These are phyloP conservation scores for Myrica gale DNA, from an alignment of 306 rosid species.

Conservation along the genomic window DNA sequence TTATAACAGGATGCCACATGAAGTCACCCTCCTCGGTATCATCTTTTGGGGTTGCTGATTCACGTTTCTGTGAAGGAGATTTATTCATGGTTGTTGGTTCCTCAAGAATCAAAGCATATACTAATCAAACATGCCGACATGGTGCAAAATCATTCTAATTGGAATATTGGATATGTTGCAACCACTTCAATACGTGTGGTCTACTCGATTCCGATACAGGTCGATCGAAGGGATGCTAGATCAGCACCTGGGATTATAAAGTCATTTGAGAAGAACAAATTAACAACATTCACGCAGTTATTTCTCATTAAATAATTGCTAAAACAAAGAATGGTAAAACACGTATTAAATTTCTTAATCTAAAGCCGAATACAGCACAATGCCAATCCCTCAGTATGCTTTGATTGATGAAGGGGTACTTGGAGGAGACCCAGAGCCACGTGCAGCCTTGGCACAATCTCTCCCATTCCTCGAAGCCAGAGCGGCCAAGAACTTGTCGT, in stretches of 20 bases:
- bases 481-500: slow-evolving; percentile 54
- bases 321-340: background rate
- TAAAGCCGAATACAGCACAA: background rate
- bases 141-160: no score
- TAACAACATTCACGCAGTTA: no score
- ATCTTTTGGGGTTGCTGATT: background rate
- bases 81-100: no score
- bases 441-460: slow-evolving; percentile 50
- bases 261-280: background rate
- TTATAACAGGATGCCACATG: background rate
- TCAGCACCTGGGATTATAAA: background rate
- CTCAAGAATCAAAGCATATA: no score
- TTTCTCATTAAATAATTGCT: background rate
- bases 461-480: slow-evolving; percentile 49
- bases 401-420: slow-evolving; percentile 42
- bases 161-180: background rate
- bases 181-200: background rate
- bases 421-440: slow-evolving; percentile 44
- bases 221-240: background rate
- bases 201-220: background rate
- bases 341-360: background rate
- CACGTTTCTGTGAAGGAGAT: background rate
- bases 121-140: no score
- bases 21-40: no score
- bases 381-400: slow-evolving; percentile 32